phyloP scores from a whole-genome alignment of 1,139 yeast species.

The Yamadazyma taylorii region DNA sequence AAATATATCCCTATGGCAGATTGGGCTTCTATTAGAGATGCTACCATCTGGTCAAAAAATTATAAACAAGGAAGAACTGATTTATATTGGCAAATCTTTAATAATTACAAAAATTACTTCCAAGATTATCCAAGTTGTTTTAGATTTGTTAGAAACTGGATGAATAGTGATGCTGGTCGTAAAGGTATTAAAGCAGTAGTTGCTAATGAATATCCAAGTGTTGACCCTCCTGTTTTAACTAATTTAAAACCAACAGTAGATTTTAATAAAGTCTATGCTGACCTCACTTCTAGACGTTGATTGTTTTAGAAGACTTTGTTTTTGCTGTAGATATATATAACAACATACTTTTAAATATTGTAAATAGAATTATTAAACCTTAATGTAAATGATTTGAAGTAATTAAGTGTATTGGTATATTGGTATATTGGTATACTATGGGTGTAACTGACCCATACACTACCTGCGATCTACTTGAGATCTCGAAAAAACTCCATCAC shows the following conservation, averaged over 20 bases:
- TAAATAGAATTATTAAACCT: too few relatives aligned
- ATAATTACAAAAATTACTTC: slow-evolving; percentile 47
- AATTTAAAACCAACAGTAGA: slow-evolving; percentile 31
- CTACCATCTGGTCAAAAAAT: slow-evolving; percentile 56
- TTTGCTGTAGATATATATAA: too few relatives aligned
- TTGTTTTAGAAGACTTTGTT: background rate
- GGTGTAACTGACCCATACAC: too few relatives aligned
- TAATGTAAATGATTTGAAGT: too few relatives aligned
- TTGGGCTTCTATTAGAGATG: slow-evolving; percentile 84
- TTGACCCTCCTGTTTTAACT: slow-evolving; percentile 28
- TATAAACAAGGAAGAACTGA: slow-evolving; percentile 44
- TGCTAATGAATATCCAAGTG: slow-evolving; percentile 7
- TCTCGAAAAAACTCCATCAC: too few relatives aligned
- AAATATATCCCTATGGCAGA: slow-evolving; percentile 76
- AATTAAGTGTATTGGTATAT: too few relatives aligned
- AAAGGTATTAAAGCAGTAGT: slow-evolving; percentile 10
- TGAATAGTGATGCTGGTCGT: slow-evolving; percentile 24
- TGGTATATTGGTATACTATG: too few relatives aligned
- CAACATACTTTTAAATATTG: too few relatives aligned
- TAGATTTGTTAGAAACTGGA: slow-evolving; percentile 37
- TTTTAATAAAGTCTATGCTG: slow-evolving; percentile 20
- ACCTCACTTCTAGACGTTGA: background rate
- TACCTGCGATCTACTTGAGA: too few relatives aligned
- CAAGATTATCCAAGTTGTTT: slow-evolving; percentile 36
- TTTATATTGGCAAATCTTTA: slow-evolving; percentile 59